These are phyloP conservation scores for Cyclotella atomus DNA, from an alignment of 108 stramenopile genomes.

Conservation along the genomic window DNA sequence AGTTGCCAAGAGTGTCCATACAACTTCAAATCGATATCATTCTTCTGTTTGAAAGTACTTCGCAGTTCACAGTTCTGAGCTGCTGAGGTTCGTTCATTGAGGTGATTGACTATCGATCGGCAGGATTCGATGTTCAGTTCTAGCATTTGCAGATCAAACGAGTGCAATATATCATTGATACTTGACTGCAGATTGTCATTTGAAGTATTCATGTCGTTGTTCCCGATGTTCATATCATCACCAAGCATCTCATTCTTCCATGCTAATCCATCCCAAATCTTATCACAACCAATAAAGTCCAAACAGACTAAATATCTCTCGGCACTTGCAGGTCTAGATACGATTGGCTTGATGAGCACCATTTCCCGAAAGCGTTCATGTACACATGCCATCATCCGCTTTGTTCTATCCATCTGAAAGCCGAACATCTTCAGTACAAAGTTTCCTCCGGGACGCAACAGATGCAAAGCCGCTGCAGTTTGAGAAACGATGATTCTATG, in stretches of 20 bases:
- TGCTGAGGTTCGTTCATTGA: constrained; percentile 3
- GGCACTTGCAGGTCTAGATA: constrained; percentile 84
- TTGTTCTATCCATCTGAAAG: constrained; percentile 58
- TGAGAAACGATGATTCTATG: constrained; percentile 78
- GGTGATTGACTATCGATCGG: constrained; percentile 21
- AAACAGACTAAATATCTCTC: constrained; percentile 81
- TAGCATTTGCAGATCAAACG: constrained; percentile 18
- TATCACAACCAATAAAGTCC: constrained; percentile 55
- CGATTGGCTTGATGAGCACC: constrained; percentile 74
- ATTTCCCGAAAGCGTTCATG: constrained; percentile 54
- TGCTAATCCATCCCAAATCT: constrained; percentile 50
- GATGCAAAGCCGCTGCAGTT: constrained; percentile 68
- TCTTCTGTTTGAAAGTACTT: background rate
- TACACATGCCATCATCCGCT: constrained; percentile 37
- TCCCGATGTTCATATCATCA: constrained; percentile 36
- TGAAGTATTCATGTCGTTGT: background rate
- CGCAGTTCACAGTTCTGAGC: constrained; percentile 6
- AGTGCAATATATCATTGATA: constrained; percentile 13
- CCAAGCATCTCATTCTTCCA: no score
- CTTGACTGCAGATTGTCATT: background rate
- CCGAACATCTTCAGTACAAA: constrained; percentile 86
- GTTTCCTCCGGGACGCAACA: constrained; percentile 64
- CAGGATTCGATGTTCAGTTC: constrained; percentile 25
- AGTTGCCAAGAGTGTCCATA: constrained; percentile 6
- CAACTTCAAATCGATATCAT: background rate